A percentile compares a stretch with the other conserved stretches of the same genome.
Conservation (phyloP, 2,329 filamentous ascomycete genomes). For the Colletotrichum sp. region DNA sequence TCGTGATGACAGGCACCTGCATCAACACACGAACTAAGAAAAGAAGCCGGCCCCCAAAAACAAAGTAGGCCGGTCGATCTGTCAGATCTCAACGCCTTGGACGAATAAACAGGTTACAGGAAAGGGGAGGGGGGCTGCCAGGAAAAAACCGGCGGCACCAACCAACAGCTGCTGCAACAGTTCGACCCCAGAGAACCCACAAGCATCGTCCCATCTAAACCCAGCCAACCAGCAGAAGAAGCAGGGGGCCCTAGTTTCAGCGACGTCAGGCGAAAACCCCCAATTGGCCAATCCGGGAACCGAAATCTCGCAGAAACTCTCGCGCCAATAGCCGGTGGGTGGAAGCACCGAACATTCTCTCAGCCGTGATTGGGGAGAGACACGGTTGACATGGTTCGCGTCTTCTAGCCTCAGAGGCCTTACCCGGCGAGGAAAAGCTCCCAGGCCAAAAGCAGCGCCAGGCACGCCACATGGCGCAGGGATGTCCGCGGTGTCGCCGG, state of each 20-base stretch:
- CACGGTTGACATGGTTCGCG: background rate
- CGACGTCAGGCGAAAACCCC: background rate
- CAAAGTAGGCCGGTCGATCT: background rate
- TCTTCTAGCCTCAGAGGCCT: background rate
- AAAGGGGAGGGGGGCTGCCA: background rate
- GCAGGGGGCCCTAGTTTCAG: background rate
- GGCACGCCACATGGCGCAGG: slow-evolving; percentile 15
- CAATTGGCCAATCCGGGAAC: background rate
- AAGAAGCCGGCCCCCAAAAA: background rate
- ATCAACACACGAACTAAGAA: background rate
- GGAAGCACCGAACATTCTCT: slow-evolving; percentile 5
- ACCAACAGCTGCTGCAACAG: background rate
- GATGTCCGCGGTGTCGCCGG: slow-evolving; percentile 9
- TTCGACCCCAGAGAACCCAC: slow-evolving; percentile 1
- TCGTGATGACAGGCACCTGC: background rate
- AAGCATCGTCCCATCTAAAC: slow-evolving; percentile 1
- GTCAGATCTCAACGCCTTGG: background rate
- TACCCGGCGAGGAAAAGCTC: background rate
- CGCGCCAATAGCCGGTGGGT: slow-evolving; percentile 12
- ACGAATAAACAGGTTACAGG: background rate
- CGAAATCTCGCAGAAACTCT: slow-evolving; percentile 16
- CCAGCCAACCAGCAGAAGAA: background rate
- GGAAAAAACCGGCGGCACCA: background rate
- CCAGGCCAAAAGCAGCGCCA: background rate
- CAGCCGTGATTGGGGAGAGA: background rate